These are phyloP conservation scores for Coniferiporia sulphurascens DNA, from an alignment of 1,284 basidiomycete genomes.

Conservation along the genomic window DNA sequence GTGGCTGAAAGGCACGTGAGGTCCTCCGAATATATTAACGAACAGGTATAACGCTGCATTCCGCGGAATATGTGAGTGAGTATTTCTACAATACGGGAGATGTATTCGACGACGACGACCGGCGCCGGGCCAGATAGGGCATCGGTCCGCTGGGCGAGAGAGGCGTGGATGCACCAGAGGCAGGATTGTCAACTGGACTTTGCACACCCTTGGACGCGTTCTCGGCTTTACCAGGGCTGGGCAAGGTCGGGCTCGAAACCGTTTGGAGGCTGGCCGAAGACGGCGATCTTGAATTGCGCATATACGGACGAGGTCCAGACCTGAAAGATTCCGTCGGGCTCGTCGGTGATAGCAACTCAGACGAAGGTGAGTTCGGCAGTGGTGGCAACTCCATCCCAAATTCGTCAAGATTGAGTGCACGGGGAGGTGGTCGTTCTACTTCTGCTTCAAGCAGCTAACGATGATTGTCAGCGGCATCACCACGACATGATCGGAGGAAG, in stretches of 20 bases:
- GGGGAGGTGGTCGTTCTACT: constrained; percentile 58
- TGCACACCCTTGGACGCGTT: constrained; percentile 9
- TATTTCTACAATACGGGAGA: constrained; percentile 1
- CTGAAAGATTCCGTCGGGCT: constrained; percentile 33
- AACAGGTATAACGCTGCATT: background rate
- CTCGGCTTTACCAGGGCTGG: constrained; percentile 2
- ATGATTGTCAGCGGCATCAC: background rate
- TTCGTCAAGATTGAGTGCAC: constrained; percentile 43
- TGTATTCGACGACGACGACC: constrained; percentile 13
- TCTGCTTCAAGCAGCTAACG: constrained; percentile 53
- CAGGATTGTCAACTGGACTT: background rate
- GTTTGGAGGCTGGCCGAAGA: constrained; percentile 35
- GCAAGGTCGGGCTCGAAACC: background rate
- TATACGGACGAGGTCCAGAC: constrained; percentile 49
- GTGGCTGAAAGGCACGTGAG: background rate
- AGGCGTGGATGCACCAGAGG: constrained; percentile 2
- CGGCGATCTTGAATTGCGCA: constrained; percentile 48
- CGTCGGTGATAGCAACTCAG: constrained; percentile 20
- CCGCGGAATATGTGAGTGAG: background rate
- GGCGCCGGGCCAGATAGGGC: constrained; percentile 12
- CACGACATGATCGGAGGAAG: background rate
- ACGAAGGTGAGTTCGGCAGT: constrained; percentile 21
- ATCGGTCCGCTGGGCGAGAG: background rate
- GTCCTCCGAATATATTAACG: background rate
- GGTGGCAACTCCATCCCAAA: constrained; percentile 38